Conservation (phyloP, 305 asterid genomes). For the Fraxinus albicans region DNA sequence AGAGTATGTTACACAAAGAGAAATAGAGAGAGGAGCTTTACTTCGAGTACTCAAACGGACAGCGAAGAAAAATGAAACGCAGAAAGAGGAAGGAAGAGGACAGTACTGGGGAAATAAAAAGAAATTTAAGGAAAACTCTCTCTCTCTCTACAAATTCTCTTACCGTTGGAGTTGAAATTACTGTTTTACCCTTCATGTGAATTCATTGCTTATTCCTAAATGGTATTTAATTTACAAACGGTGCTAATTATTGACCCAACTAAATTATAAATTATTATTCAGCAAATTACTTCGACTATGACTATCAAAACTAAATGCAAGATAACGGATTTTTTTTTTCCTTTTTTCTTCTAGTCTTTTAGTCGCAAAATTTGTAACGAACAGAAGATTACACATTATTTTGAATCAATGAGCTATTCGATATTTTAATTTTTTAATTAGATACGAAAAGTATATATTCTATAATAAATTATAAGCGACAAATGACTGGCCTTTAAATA, state of each 20-base stretch:
- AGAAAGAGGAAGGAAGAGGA: slow-evolving; percentile 25
- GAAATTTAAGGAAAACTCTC: slow-evolving; percentile 13
- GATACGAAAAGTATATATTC: not conserved
- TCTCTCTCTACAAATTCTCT: slow-evolving; percentile 31
- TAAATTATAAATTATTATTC: not conserved
- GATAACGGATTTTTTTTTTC: not conserved
- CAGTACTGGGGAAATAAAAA: slow-evolving; percentile 21
- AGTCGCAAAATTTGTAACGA: not conserved
- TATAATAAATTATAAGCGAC: not conserved
- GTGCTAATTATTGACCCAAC: slow-evolving; percentile 8
- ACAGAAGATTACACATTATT: not conserved
- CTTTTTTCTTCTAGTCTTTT: not conserved
- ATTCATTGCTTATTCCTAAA: not conserved
- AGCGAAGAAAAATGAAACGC: slow-evolving; percentile 13
- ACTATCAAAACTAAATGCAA: not conserved
- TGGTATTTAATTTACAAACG: not conserved
- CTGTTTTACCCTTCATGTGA: slow-evolving; percentile 23
- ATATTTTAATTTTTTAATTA: not conserved
- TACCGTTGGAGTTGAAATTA: slow-evolving; percentile 44
- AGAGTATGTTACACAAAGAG: slow-evolving; percentile 2
- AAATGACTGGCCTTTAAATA: not conserved
- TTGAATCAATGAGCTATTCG: not conserved
- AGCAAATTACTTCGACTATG: not conserved
- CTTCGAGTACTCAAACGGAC: not conserved
- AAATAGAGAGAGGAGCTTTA: not conserved